These are phyloP conservation scores for Coniochaeta sp. DNA, from an alignment of 2,329 filamentous ascomycete species.

Conservation along the genomic window DNA sequence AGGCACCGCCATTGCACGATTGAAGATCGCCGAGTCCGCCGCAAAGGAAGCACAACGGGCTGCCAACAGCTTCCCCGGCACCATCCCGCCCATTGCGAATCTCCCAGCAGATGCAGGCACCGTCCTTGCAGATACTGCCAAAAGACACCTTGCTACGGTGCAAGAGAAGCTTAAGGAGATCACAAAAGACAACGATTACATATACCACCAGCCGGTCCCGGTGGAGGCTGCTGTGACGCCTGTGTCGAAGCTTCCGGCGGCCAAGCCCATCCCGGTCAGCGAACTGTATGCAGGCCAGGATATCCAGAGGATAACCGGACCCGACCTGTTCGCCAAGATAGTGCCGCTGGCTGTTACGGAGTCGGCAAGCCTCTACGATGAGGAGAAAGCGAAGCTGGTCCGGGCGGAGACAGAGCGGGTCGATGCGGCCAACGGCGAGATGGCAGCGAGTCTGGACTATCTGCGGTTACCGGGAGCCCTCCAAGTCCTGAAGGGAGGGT, in stretches of 20 bases:
- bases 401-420: slow-evolving; percentile 90
- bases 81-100: slow-evolving; percentile 75
- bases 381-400: slow-evolving; percentile 95
- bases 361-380: slow-evolving; percentile 92
- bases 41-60: slow-evolving; percentile 72
- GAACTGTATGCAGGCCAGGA: slow-evolving; percentile 96
- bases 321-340: slow-evolving; percentile 94
- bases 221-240: slow-evolving; percentile 73
- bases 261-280: slow-evolving; percentile 94
- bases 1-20: slow-evolving; percentile 73
- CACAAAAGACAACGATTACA: slow-evolving; percentile 93
- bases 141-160: slow-evolving; percentile 71
- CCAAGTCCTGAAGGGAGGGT: slow-evolving; percentile 85
- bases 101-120: slow-evolving; percentile 71
- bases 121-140: slow-evolving; percentile 72
- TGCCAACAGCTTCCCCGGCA: slow-evolving; percentile 73
- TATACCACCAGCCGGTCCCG: slow-evolving; percentile 91
- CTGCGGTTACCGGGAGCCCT: slow-evolving; percentile 82
- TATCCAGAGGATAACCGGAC: slow-evolving; percentile 92
- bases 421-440: slow-evolving; percentile 87
- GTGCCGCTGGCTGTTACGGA: slow-evolving; percentile 94
- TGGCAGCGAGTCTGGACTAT: slow-evolving; percentile 93
- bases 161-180: slow-evolving; percentile 73
- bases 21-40: slow-evolving; percentile 72
- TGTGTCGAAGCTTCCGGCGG: slow-evolving; percentile 86